Base-by-base conservation (phyloP, 768 basidiomycete species). In the Russula brevipes region DNA sequence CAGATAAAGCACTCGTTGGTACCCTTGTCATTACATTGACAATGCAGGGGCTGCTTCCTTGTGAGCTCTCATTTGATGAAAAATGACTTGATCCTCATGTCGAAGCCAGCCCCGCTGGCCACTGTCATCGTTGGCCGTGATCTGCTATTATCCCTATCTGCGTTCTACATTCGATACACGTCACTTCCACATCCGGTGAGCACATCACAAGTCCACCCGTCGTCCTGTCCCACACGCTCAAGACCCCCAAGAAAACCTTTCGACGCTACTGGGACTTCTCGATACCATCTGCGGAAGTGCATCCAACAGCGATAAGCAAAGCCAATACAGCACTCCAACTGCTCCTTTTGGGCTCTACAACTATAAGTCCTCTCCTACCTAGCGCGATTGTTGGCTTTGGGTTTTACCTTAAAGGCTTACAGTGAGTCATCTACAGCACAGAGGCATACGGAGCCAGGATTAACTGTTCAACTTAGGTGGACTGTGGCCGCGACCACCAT, bases 1-100 rank as follows among this genome's bases (percentile, higher is more conserved):
- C 97, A 2, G 97, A 99, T 81, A 99, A 99, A 75, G 80, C 85
- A 11, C 77, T 99, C 46, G 89, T 99, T 88, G 96, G 97, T 2
- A 98, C 95, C 0, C 77, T 99, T 70, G 92, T 91, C 0, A 77
- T 94, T 52, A 88, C 94, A 0, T 76, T 99, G 64, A 85, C 94
- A 0, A 83, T 89, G 81, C 87, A 90, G 67, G 87, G 84, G 24
- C 78, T 96, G 68, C 77, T 99, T 24, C 96, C 96, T 9, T 68
- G 95, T 95, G 66, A 66, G 86, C 35, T 36, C 7, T 57, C 36
- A 6, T 35, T 10, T 10, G 39, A 30, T 44, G n/a, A 17, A 12
- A 14, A 51, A 3, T 14, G 19, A 36, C 38, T 19, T 35, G 36
- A 17, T n/a, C 39, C 58, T 44, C 16, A 52, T 49, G 42, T 33